A percentile compares a stretch with the other conserved stretches of the same genome.
These are phyloP conservation scores for Closterium sp. DNA, from an alignment of 139 green algal species.

Conservation along the genomic window DNA sequence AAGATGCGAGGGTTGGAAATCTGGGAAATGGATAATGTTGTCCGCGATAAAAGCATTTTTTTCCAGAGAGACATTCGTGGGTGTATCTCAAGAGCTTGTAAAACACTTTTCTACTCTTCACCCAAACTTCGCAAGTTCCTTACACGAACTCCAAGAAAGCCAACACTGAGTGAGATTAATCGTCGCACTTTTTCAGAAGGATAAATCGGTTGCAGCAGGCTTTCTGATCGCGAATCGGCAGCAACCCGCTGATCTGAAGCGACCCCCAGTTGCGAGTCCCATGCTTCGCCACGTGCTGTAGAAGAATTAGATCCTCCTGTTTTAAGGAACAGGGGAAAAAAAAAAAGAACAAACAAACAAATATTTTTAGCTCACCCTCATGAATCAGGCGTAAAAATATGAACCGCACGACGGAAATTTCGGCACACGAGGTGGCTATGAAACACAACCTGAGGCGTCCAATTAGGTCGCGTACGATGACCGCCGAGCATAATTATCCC, in stretches of 20 bases:
- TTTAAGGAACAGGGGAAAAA: no score
- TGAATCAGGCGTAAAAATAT: neutral
- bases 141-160: neutral
- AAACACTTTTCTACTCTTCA: neutral
- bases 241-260: neutral
- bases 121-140: neutral
- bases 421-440: neutral
- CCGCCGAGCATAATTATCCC: neutral
- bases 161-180: no score
- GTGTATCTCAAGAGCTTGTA: neutral
- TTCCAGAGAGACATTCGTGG: neutral
- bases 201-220: slow-evolving; percentile 6
- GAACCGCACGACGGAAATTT: neutral
- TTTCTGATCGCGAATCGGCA: slow-evolving; percentile 1
- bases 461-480: neutral
- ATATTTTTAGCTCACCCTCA: neutral
- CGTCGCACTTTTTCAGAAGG: neutral
- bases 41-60: neutral
- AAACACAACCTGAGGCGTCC: neutral
- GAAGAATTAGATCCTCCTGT: neutral
- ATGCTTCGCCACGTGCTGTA: slow-evolving; percentile 5
- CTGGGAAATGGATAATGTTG: neutral
- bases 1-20: neutral
- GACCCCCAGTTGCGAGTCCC: neutral
- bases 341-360: no score